phyloP scores from a whole-genome alignment of 2,329 filamentous ascomycete genomes.

The Daldinia sp. region DNA sequence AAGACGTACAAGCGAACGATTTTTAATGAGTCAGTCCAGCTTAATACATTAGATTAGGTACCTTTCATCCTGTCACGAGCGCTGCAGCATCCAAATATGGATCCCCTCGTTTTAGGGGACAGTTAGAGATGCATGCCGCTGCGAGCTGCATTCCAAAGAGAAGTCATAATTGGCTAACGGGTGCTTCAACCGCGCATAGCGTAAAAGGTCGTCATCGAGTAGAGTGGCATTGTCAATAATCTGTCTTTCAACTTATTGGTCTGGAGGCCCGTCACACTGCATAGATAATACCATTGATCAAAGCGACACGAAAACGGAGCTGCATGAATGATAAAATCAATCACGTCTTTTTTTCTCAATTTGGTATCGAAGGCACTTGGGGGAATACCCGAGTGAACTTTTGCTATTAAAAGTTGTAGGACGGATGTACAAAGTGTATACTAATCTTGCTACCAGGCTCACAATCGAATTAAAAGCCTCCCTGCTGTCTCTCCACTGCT shows the following conservation, averaged over 20 bases:
- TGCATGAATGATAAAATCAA: constrained; percentile 26
- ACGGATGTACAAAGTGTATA: constrained; percentile 54
- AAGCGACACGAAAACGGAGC: constrained; percentile 41
- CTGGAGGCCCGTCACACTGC: constrained; percentile 37
- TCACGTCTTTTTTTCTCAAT: constrained; percentile 9
- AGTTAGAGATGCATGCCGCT: constrained; percentile 38
- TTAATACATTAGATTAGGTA: constrained; percentile 11
- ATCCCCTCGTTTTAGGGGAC: constrained; percentile 34
- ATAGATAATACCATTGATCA: constrained; percentile 26
- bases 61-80: constrained; percentile 32
- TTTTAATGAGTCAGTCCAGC: constrained; percentile 32
- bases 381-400: constrained; percentile 37
- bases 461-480: constrained; percentile 46
- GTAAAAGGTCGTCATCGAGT: constrained; percentile 34
- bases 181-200: constrained; percentile 41
- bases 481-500: constrained; percentile 42
- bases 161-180: constrained; percentile 33
- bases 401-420: constrained; percentile 52
- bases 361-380: constrained; percentile 17
- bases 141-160: constrained; percentile 37
- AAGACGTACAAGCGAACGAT: constrained; percentile 9
- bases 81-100: constrained; percentile 35
- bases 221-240: constrained; percentile 25
- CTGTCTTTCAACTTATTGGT: constrained; percentile 29
- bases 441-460: constrained; percentile 49